Conservation (phyloP, 2,329 filamentous ascomycete genomes). For the Pestalotiopsis sp. region DNA sequence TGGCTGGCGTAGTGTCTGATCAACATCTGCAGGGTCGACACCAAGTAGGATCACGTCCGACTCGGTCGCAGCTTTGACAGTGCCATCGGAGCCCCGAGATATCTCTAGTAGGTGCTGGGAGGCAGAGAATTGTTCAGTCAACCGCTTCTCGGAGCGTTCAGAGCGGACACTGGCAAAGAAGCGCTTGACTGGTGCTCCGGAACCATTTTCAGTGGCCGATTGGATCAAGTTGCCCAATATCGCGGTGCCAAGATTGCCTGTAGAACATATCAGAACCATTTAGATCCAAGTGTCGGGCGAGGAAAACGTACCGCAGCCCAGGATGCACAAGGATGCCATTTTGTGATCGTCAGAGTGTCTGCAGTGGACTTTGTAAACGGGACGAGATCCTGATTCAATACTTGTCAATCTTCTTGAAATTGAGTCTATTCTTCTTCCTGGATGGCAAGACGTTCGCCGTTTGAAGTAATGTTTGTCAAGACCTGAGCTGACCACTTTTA, state of each 20-base stretch:
- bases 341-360: neutral
- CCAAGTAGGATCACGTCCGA: slow-evolving; percentile 48
- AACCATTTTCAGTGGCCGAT: neutral
- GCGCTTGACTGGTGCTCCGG: neutral
- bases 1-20: slow-evolving; percentile 36
- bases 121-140: neutral
- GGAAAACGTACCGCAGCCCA: slow-evolving; percentile 5
- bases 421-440: too few species aligned
- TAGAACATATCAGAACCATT: neutral
- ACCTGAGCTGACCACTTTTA: neutral
- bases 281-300: neutral
- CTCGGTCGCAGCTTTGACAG: slow-evolving; percentile 34
- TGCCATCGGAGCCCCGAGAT: slow-evolving; percentile 30
- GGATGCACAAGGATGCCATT: slow-evolving; percentile 1
- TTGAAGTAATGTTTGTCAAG: too few species aligned
- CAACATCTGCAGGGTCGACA: slow-evolving; percentile 48
- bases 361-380: too few species aligned
- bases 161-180: slow-evolving; percentile 10
- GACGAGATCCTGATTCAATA: too few species aligned
- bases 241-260: slow-evolving; percentile 9
- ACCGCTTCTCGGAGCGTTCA: neutral
- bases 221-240: neutral
- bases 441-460: too few species aligned
- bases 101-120: slow-evolving; percentile 16
- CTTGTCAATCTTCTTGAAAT: too few species aligned